Percentiles rank a stretch among this genome's conserved stretches.
Conservation (phyloP, 495 filamentous ascomycete species). For the Hypoxylon fragiforme region DNA sequence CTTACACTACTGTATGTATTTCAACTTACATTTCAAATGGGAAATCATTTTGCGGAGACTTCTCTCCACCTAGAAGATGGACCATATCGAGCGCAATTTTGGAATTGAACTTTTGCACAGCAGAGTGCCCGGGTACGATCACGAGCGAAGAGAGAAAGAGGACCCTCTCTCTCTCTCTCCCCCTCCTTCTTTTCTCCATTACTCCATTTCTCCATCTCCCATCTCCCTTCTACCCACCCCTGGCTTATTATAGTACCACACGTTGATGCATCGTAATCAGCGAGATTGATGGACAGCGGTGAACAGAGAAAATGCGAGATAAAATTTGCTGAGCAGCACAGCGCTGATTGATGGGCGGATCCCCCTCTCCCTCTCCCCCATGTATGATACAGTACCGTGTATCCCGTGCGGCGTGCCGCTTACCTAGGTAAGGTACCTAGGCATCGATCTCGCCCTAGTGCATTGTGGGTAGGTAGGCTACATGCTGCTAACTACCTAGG, state of each 20-base stretch:
- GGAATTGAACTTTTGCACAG: conserved; percentile 14
- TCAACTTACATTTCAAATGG: no score
- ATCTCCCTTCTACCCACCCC: no score
- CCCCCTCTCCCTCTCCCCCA: no score
- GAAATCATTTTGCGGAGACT: neutral
- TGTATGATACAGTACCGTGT: neutral
- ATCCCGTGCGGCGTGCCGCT: neutral
- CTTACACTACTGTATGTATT: no score
- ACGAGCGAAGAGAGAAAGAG: no score
- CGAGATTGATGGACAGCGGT: conserved; percentile 12
- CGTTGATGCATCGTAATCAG: conserved; percentile 18
- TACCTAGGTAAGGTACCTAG: neutral
- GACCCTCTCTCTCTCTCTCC: no score
- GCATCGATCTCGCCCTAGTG: neutral
- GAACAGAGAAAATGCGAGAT: neutral
- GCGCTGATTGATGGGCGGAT: conserved; percentile 1
- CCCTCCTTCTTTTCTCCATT: no score
- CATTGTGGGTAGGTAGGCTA: no score
- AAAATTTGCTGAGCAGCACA: neutral
- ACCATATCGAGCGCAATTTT: conserved; percentile 15
- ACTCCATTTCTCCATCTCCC: no score
- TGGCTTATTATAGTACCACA: conserved; percentile 12
- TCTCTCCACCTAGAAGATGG: conserved; percentile 19
- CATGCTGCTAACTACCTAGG: no score
- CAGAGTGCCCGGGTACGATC: conserved; percentile 8